phyloP scores from a whole-genome alignment of 352 stramenopile genomes.

The Pythium folliculosum region DNA sequence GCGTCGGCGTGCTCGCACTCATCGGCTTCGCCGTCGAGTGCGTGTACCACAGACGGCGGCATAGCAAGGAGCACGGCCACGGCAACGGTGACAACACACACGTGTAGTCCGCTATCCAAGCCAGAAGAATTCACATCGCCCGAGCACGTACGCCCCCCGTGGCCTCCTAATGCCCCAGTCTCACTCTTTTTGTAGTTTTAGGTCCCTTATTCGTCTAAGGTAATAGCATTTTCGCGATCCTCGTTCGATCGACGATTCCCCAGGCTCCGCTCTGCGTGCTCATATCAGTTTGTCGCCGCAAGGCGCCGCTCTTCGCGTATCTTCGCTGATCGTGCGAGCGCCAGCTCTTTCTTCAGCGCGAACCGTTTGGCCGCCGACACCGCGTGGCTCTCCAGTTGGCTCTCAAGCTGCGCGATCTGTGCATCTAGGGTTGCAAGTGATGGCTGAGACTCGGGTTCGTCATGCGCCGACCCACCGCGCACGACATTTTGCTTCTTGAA shows the following conservation, averaged over 20 bases:
- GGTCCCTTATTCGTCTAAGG: constrained; percentile 22
- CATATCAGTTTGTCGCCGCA: constrained; percentile 9
- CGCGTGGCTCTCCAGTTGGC: constrained; percentile 57
- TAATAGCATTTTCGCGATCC: constrained; percentile 8
- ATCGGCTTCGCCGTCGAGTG: constrained; percentile 76
- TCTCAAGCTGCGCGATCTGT: constrained; percentile 61
- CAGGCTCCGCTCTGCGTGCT: background rate
- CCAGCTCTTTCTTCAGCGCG: constrained; percentile 82
- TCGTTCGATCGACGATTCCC: background rate
- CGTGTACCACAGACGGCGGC: constrained; percentile 65
- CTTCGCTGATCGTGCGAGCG: constrained; percentile 61
- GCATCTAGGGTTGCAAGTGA: constrained; percentile 10
- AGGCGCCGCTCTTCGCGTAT: constrained; percentile 55
- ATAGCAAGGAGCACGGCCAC: constrained; percentile 27
- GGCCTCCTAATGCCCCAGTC: background rate
- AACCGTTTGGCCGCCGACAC: constrained; percentile 77
- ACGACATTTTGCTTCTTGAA: constrained; percentile 1
- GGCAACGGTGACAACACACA: background rate
- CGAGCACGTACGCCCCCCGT: background rate
- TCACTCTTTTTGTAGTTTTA: constrained; percentile 28
- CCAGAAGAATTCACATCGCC: background rate
- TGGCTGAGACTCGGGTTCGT: background rate
- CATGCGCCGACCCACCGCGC: background rate
- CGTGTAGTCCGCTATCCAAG: background rate
- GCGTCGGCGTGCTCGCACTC: constrained; percentile 62